Conservation (phyloP, 176 grass and related monocot species). For the Oryza meyeriana region DNA sequence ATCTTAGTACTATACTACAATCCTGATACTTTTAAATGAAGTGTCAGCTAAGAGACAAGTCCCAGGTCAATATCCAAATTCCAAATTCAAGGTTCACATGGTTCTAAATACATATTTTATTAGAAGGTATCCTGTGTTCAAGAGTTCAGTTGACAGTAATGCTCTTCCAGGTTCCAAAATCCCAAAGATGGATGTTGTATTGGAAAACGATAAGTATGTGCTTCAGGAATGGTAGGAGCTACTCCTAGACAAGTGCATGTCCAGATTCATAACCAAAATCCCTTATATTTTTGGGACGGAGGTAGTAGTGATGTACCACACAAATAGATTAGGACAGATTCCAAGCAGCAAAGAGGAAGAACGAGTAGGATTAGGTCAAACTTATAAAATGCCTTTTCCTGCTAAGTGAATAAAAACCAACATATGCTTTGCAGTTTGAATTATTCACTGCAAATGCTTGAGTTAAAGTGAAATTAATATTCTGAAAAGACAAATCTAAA, state of each 20-base stretch:
- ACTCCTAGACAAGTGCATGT: no score
- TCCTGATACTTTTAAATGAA: neutral
- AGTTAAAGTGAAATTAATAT: neutral
- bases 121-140: conserved; percentile 4
- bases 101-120: conserved; percentile 16
- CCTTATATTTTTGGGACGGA: no score
- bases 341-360: neutral
- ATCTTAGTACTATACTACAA: neutral
- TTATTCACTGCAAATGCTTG: neutral
- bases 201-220: neutral
- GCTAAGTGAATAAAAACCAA: neutral
- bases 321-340: conserved; percentile 6
- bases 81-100: neutral
- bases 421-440: neutral
- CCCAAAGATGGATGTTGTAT: conserved; percentile 7
- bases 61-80: neutral
- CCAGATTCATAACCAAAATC: no score
- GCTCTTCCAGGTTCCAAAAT: neutral
- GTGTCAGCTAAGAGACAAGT: neutral
- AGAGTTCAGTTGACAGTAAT: neutral
- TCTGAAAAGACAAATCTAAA: neutral
- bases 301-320: neutral
- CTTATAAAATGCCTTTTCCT: conserved; percentile 5
- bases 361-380: neutral
- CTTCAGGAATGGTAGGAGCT: conserved; percentile 4